Percentiles rank a stretch among this genome's conserved stretches.
These are phyloP conservation scores for Sporisorium graminicola DNA, from an alignment of 1,284 basidiomycete species.

Conservation along the genomic window DNA sequence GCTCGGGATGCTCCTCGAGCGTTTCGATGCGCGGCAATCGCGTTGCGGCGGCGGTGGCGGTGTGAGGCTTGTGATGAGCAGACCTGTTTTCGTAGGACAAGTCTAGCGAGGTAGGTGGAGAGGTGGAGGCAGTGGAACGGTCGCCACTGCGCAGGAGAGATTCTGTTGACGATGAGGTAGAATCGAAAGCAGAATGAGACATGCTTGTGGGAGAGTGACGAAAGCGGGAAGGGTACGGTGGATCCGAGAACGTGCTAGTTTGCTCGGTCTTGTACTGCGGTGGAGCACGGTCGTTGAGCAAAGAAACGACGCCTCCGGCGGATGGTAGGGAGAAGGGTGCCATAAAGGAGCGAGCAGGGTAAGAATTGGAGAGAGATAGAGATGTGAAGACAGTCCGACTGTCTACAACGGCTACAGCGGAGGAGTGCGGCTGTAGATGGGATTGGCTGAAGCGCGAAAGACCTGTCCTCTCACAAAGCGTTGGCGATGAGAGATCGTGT, in stretches of 20 bases:
- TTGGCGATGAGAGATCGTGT: constrained; percentile 36
- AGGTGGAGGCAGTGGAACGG: constrained; percentile 52
- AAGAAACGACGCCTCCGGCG: constrained; percentile 56
- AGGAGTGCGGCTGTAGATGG: constrained; percentile 11
- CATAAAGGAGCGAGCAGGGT: constrained; percentile 40
- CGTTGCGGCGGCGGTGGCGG: constrained; percentile 14
- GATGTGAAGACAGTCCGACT: neutral
- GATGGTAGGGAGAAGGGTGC: constrained; percentile 50
- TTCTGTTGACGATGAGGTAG: constrained; percentile 50
- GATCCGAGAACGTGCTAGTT: constrained; percentile 23
- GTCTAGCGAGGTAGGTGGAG: constrained; percentile 47
- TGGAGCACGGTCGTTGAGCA: constrained; percentile 55
- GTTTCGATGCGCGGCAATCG: constrained; percentile 51
- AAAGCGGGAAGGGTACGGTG: constrained; percentile 17
- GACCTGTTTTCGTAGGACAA: constrained; percentile 34
- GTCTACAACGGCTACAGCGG: constrained; percentile 21
- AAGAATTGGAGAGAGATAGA: neutral
- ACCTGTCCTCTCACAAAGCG: constrained; percentile 31
- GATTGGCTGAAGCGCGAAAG: constrained; percentile 1
- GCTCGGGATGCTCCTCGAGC: constrained; percentile 19
- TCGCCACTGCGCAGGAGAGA: constrained; percentile 49
- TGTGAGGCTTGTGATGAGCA: constrained; percentile 11
- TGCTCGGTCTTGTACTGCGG: constrained; percentile 39
- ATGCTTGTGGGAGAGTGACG: constrained; percentile 31
- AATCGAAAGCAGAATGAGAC: constrained; percentile 40